Percentiles rank a stretch among this genome's conserved stretches.
Conservation (phyloP, 108 stramenopile species). For the Aurantiochytrium sp. region DNA sequence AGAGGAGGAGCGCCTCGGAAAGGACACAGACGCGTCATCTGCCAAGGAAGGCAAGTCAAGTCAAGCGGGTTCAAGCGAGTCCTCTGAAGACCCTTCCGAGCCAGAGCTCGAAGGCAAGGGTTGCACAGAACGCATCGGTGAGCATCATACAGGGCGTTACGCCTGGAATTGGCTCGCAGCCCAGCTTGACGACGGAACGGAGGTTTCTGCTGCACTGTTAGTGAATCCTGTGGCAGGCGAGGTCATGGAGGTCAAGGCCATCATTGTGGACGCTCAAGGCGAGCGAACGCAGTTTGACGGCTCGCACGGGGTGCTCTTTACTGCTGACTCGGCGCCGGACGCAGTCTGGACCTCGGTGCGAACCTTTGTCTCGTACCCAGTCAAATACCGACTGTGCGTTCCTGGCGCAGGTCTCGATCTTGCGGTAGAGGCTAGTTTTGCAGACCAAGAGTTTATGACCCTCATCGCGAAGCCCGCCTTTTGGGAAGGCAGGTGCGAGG, state of each 20-base stretch:
- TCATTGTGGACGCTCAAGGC: slow-evolving; percentile 14
- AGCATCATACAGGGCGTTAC: background rate
- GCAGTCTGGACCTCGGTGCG: slow-evolving; percentile 19
- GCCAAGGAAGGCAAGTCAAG: background rate
- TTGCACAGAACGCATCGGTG: background rate
- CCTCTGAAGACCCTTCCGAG: background rate
- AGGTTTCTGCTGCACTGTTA: background rate
- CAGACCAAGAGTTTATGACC: slow-evolving; percentile 26
- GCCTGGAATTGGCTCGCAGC: slow-evolving; percentile 27
- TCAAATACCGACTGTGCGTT: background rate
- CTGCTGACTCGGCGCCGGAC: background rate
- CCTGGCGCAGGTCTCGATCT: slow-evolving; percentile 2
- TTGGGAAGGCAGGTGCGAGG: slow-evolving; percentile 23
- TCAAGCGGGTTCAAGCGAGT: background rate
- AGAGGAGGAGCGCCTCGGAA: background rate
- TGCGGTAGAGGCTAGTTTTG: background rate
- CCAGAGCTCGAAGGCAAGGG: slow-evolving; percentile 2
- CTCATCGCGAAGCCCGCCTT: slow-evolving; percentile 28
- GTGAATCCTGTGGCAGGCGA: background rate
- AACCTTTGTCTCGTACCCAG: slow-evolving; percentile 15
- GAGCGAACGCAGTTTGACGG: background rate
- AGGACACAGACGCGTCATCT: background rate
- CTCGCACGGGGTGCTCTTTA: background rate
- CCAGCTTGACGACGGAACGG: slow-evolving; percentile 22
- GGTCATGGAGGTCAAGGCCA: slow-evolving; percentile 17